Evolutionary conservation across 768 basidiomycete species (phyloP), one percentile per base, ranked within the genome.

Genomic region (Mycena chlorophos): DNA sequence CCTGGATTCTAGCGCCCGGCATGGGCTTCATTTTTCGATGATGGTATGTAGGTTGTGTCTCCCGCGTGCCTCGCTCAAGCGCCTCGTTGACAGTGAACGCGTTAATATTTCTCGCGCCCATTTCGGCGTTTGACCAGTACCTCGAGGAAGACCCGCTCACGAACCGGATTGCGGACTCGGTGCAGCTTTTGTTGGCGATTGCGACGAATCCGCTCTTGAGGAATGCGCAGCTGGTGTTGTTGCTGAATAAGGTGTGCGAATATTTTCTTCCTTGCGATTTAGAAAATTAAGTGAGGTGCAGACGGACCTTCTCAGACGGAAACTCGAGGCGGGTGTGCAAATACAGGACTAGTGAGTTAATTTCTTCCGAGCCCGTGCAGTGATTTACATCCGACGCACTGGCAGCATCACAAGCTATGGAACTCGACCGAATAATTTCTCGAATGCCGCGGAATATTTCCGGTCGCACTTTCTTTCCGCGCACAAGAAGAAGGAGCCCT

Each of bases 61-160:
- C 28, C 14, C 34, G 20, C 30, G 8, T 12, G n/a, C 28, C 16
- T 50, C 25, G 26, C 17, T 16, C 20, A 17, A 30, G 25, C 31
- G 30, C 37, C n/a, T 31, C 53, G 51, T 49, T 39, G 55, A 46
- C 65, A 91, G 89, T 88, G 3, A 86, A 87, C 40, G 89, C 91
- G 28, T 86, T 93, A 66, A 92, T 93, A 69, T 93, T 93, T 70
- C 73, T 93, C 48, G 91, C 89, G 49, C 91, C 91, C 37, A 86
- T 93, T 59, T 89, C 88, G 64, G 91, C 91, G 37, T 93, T 89
- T 67, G 89, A 93, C 76, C 89, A 92, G 88, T 91, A 89, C 68
- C 80, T 93, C 10, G 87, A 91, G 62, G 91, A 93, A 73, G 90
- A 92, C 67, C 78, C 84, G 4, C 80, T 82, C 58, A 86, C 86